These are phyloP conservation scores for Hyphopichia pseudoburtonii DNA, from an alignment of 1,139 yeast species.

Conservation along the genomic window DNA sequence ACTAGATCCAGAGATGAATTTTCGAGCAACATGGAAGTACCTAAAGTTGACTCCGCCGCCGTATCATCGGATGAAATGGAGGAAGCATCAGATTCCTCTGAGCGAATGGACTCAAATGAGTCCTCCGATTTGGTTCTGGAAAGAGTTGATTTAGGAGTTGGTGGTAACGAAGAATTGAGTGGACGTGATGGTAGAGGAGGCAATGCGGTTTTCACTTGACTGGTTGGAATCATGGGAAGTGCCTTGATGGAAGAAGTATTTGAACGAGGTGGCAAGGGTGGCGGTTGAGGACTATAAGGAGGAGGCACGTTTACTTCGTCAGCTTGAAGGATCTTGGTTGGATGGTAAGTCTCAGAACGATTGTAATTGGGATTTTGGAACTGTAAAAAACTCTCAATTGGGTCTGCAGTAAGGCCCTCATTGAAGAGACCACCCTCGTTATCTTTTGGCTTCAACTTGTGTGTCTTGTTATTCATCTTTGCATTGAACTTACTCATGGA, in stretches of 20 bases:
- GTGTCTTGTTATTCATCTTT: conserved; percentile 24
- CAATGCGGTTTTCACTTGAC: conserved; percentile 5
- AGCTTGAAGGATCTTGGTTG: conserved; percentile 20
- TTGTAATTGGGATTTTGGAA: conserved; percentile 29
- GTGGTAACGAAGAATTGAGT: neutral
- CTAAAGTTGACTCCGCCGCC: conserved; percentile 10
- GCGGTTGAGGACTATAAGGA: conserved; percentile 10
- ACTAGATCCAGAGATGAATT: conserved; percentile 18
- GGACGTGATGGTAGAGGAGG: conserved; percentile 9
- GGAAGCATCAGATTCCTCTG: neutral
- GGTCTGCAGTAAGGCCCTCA: conserved; percentile 33
- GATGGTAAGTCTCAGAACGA: conserved; percentile 31
- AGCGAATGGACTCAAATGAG: conserved; percentile 11
- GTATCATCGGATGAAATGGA: conserved; percentile 13
- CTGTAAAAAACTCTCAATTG: conserved; percentile 29
- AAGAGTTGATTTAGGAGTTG: conserved; percentile 1
- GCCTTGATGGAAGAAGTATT: conserved; percentile 17
- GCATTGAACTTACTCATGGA: conserved; percentile 28
- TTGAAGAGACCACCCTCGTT: conserved; percentile 31
- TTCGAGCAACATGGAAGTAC: conserved; percentile 11
- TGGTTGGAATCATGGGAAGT: conserved; percentile 9
- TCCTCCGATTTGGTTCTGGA: conserved; percentile 15
- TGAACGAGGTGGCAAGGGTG: conserved; percentile 34
- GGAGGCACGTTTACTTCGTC: conserved; percentile 20
- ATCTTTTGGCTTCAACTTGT: conserved; percentile 29